Evolutionary conservation across 345 rosid genomes (phyloP).

Genomic region (Gossypium raimondii): DNA sequence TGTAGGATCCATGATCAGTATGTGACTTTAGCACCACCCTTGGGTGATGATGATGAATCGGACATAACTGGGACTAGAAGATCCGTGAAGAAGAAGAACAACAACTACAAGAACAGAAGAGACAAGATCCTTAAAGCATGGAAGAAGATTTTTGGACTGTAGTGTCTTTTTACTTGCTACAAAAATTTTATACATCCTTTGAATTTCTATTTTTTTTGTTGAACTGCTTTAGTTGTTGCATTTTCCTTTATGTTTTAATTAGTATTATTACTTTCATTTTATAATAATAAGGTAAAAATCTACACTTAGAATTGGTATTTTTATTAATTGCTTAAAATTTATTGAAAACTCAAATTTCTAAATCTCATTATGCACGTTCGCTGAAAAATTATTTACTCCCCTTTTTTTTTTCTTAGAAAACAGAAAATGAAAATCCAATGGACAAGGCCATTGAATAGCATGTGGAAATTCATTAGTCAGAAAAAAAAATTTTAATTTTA

Average conservation of each 20-base stretch:
- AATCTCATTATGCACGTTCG: neutral
- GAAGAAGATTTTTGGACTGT: conserved; percentile 66
- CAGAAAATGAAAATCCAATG: neutral
- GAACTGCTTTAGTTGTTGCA: neutral
- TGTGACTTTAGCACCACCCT: conserved; percentile 39
- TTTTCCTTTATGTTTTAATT: neutral
- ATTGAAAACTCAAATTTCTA: neutral
- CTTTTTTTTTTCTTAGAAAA: neutral
- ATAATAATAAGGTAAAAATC: neutral
- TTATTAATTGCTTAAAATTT: neutral
- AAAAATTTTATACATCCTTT: neutral
- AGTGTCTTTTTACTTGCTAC: conserved; percentile 2
- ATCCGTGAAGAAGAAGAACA: conserved; percentile 46
- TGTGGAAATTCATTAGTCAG: neutral
- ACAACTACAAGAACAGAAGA: conserved; percentile 39
- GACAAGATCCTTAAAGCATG: conserved; percentile 70
- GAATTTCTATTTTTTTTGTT: neutral
- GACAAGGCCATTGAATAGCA: neutral
- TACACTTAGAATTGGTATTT: neutral
- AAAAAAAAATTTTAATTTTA: neutral
- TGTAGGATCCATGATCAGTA: conserved; percentile 77
- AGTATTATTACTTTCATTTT: neutral
- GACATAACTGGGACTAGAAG: conserved; percentile 20
- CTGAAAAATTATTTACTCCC: neutral
- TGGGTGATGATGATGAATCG: conserved; percentile 34